These are phyloP conservation scores for Usnea hakonensis DNA, from an alignment of 495 filamentous ascomycete genomes.

Conservation along the genomic window DNA sequence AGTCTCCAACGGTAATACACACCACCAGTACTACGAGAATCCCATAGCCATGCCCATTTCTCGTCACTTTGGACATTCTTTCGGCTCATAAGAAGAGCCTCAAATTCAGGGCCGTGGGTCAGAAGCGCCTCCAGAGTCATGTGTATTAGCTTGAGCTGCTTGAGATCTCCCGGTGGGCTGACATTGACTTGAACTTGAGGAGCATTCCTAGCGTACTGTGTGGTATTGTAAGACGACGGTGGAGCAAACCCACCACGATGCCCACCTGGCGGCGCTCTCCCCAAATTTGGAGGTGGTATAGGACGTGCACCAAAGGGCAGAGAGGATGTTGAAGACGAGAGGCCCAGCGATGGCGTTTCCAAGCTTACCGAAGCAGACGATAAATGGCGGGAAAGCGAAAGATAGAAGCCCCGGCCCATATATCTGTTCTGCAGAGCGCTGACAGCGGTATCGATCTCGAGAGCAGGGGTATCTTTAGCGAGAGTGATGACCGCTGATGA, in stretches of 20 bases:
- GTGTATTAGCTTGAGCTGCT: conserved; percentile 77
- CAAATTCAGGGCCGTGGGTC: conserved; percentile 77
- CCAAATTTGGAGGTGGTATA: conserved; percentile 43
- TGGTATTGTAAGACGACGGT: conserved; percentile 55
- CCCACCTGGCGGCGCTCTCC: conserved; percentile 50
- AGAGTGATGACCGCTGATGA: conserved; percentile 78
- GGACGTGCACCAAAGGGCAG: conserved; percentile 81
- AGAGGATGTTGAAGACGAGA: conserved; percentile 43
- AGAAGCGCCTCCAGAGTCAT: conserved; percentile 74
- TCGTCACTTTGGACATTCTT: conserved; percentile 73
- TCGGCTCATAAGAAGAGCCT: conserved; percentile 83
- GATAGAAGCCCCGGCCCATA: conserved; percentile 77
- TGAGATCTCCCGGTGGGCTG: conserved; percentile 66
- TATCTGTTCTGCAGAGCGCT: conserved; percentile 77
- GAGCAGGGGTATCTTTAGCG: conserved; percentile 72
- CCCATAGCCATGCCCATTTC: conserved; percentile 92
- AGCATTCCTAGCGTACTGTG: conserved; percentile 32
- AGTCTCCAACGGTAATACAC: conserved; percentile 88
- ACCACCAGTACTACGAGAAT: conserved; percentile 68
- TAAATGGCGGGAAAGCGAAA: conserved; percentile 72
- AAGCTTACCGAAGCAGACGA: conserved; percentile 69
- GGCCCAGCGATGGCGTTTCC: conserved; percentile 41
- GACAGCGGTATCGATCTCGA: conserved; percentile 76
- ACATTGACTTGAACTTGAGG: conserved; percentile 63
- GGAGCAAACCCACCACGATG: conserved; percentile 75